Base-by-base conservation (phyloP, 23 red algal genomes). In the Gracilaria gracilis region DNA sequence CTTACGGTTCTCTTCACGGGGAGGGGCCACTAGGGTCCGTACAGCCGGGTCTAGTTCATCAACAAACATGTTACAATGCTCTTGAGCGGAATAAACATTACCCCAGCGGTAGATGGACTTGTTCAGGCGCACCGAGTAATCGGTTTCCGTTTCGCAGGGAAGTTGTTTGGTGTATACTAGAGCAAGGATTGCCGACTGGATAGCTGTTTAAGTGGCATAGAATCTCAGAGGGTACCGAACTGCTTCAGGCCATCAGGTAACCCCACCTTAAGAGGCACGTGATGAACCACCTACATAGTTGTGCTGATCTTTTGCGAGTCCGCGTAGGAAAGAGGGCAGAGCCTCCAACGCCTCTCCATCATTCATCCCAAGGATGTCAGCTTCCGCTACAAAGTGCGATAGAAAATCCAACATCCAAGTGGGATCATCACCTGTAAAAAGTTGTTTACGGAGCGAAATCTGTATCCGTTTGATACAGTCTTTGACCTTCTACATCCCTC, bases 161-260 rank as follows among this genome's bases (percentile, higher is more conserved):
- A 9, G 61, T 35, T 84, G 80, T 17, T 36, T 16, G 42, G 33
- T 36, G 25, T 54, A 2, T 16, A 50, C 16, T 11, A 84, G 58
- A 8, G 53, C 32, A 25, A 42, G 50, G 36, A 67, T 84, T 21
- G 80, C 51, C 19, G 35, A 32, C 19, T 61, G 53, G 57, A 84
- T 84, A 24, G 57, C 51, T n/a, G 7, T 84, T 21, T 34, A 27
- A 23, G 80, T 84, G 14, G 80, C 80, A 36, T 84, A 84, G 3
- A 57, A 62, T 50, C 57, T 21, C 54, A 84, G 27, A 21, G 66
- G 66, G 57, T 84, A 66, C 32, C 33, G 28, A 6, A 84, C 80
- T 66, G 80, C 80, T 66, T 84, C 80, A 40, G 54, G 80, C 13
- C 80, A 84, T 40, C 51, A 62, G 29, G 80, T 40, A 36, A 84